phyloP scores from a whole-genome alignment of 495 filamentous ascomycete species.

The Amniculicola lignicola region DNA sequence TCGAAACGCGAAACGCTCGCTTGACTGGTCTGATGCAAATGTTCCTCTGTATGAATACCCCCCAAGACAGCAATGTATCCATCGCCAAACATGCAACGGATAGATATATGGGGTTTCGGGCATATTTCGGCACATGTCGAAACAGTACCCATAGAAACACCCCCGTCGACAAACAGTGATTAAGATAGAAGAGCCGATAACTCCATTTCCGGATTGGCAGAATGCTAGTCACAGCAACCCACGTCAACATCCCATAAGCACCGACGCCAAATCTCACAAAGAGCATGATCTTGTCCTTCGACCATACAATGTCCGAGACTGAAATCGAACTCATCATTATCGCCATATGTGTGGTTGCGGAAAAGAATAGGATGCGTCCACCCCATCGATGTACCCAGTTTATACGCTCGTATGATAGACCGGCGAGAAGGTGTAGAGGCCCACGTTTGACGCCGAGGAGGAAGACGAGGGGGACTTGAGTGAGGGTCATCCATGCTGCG shows the following conservation, averaged over 20 bases:
- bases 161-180: slow-evolving; percentile 16
- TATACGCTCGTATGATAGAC: slow-evolving; percentile 36
- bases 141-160: slow-evolving; percentile 32
- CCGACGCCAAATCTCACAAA: slow-evolving; percentile 37
- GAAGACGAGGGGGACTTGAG: slow-evolving; percentile 37
- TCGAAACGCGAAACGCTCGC: background rate
- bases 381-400: slow-evolving; percentile 39
- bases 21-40: background rate
- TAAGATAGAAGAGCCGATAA: slow-evolving; percentile 20
- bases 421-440: slow-evolving; percentile 28
- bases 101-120: slow-evolving; percentile 29
- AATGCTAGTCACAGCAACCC: slow-evolving; percentile 33
- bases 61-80: slow-evolving; percentile 23
- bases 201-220: slow-evolving; percentile 23
- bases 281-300: slow-evolving; percentile 32
- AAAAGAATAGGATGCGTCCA: slow-evolving; percentile 32
- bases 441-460: slow-evolving; percentile 34
- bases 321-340: slow-evolving; percentile 32
- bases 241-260: slow-evolving; percentile 30
- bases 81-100: slow-evolving; percentile 20
- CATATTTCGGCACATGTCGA: slow-evolving; percentile 33
- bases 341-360: slow-evolving; percentile 35
- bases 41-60: slow-evolving; percentile 21
- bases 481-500: slow-evolving; percentile 36
- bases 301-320: slow-evolving; percentile 27